Evolutionary conservation across 305 asterid genomes (phyloP).

Genomic region (Fraxinus paxiana): DNA sequence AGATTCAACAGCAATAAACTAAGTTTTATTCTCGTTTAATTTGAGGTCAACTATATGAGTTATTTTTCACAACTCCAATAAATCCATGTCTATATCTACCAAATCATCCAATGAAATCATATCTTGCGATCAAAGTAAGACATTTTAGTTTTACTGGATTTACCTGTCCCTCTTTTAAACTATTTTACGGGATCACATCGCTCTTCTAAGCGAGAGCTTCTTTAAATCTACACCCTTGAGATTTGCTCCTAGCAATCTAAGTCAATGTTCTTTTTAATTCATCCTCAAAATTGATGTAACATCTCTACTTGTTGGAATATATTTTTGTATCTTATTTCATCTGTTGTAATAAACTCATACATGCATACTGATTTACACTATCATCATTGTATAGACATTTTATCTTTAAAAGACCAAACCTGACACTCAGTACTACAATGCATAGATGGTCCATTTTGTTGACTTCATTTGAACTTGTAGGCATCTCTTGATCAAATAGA

Average conservation of each 20-base stretch:
- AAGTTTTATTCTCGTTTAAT: neutral
- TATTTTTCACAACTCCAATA: neutral
- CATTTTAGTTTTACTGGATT: neutral
- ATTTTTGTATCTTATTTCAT: neutral
- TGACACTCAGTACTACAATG: neutral
- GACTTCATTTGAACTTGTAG: neutral
- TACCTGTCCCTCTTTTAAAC: neutral
- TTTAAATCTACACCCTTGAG: neutral
- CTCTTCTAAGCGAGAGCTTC: neutral
- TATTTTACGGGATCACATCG: neutral
- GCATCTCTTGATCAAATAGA: neutral
- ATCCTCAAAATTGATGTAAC: neutral
- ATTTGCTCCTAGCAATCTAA: neutral
- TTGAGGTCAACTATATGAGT: neutral
- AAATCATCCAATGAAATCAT: neutral
- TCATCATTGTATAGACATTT: neutral
- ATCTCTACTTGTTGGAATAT: neutral
- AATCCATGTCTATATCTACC: neutral
- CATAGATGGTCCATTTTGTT: neutral
- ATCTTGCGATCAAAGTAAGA: neutral
- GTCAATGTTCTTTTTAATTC: neutral
- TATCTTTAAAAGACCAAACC: neutral
- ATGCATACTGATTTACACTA: neutral
- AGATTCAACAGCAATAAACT: neutral
- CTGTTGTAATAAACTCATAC: neutral